Percentiles rank a stretch among this genome's conserved stretches.
phyloP scores from a whole-genome alignment of 106 monocot genomes.

The Amphibolis antarctica region DNA sequence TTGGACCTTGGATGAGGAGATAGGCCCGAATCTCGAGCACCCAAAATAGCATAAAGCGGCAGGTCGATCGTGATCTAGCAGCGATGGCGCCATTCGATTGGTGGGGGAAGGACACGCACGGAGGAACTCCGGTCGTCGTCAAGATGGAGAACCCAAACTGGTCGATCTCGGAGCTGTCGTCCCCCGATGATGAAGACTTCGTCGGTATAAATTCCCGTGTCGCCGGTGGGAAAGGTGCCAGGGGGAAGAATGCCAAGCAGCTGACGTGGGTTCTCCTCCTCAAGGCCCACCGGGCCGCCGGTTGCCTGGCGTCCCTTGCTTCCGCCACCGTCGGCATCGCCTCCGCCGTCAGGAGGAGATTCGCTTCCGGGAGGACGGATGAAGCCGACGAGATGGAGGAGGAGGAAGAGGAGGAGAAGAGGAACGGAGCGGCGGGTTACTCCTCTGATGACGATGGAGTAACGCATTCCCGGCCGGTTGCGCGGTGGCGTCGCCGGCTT shows the following conservation, averaged over 20 bases:
- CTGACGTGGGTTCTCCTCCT: slow-evolving; percentile 89
- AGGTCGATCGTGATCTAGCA: background rate
- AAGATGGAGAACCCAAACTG: slow-evolving; percentile 82
- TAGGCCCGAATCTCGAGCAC: background rate
- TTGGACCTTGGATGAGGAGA: background rate
- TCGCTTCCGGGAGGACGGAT: slow-evolving; percentile 60
- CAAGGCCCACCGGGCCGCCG: slow-evolving; percentile 75
- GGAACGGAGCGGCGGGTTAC: background rate
- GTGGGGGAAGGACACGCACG: slow-evolving; percentile 45
- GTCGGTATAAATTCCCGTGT: slow-evolving; percentile 1
- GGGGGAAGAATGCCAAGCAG: slow-evolving; percentile 76
- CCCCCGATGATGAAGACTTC: slow-evolving; percentile 14
- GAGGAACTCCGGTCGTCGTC: slow-evolving; percentile 66
- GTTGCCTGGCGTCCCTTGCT: slow-evolving; percentile 54
- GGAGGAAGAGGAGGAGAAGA: slow-evolving; percentile 6
- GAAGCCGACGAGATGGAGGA: slow-evolving; percentile 12
- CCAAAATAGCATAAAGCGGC: background rate
- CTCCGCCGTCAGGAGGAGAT: slow-evolving; percentile 50
- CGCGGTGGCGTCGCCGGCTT: slow-evolving; percentile 20
- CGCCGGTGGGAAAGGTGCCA: slow-evolving; percentile 6
- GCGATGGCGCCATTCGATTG: slow-evolving; percentile 52
- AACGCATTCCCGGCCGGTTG: background rate
- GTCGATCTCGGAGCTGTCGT: slow-evolving; percentile 16
- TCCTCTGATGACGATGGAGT: slow-evolving; percentile 9
- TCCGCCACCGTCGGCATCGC: slow-evolving; percentile 35